Conservation (phyloP, 441 rosid species). For the Melastoma candidum region DNA sequence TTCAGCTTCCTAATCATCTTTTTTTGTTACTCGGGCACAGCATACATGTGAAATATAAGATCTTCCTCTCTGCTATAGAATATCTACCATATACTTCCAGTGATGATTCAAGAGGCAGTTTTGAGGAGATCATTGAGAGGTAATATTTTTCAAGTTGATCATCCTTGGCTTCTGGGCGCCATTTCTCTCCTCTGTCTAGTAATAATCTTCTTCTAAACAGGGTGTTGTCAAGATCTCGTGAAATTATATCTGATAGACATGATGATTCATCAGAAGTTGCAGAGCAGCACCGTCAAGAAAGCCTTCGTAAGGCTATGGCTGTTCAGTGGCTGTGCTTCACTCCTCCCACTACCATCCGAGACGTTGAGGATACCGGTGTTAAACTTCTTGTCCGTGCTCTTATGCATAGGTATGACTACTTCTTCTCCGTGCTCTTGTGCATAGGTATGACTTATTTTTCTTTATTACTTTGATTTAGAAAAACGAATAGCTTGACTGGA, state of each 20-base stretch:
- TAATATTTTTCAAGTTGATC: conserved; percentile 23
- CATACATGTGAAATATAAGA: conserved; percentile 79
- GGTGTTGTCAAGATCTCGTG: conserved; percentile 88
- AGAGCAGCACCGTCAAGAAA: conserved; percentile 89
- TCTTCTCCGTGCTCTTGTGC: conserved; percentile 57
- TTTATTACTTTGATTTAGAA: background rate
- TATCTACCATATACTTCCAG: conserved; percentile 71
- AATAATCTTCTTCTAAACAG: conserved; percentile 31
- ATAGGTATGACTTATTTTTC: conserved; percentile 42
- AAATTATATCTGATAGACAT: conserved; percentile 65
- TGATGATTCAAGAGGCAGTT: conserved; percentile 78
- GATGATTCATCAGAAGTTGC: conserved; percentile 75
- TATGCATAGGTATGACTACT: conserved; percentile 59
- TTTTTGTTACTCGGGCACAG: conserved; percentile 25
- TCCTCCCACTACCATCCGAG: conserved; percentile 77
- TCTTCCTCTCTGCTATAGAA: conserved; percentile 91
- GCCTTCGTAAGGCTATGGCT: conserved; percentile 90
- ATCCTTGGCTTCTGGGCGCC: conserved; percentile 10
- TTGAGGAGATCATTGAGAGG: conserved; percentile 97
- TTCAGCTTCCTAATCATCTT: background rate
- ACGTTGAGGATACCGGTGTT: conserved; percentile 54
- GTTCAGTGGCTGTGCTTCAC: conserved; percentile 99
- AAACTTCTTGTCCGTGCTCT: conserved; percentile 78
- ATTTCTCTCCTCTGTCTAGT: conserved; percentile 5
- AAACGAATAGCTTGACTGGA: too few species aligned